These are phyloP conservation scores for Gentiana dahurica DNA, from an alignment of 257 asterid genomes.

Conservation along the genomic window DNA sequence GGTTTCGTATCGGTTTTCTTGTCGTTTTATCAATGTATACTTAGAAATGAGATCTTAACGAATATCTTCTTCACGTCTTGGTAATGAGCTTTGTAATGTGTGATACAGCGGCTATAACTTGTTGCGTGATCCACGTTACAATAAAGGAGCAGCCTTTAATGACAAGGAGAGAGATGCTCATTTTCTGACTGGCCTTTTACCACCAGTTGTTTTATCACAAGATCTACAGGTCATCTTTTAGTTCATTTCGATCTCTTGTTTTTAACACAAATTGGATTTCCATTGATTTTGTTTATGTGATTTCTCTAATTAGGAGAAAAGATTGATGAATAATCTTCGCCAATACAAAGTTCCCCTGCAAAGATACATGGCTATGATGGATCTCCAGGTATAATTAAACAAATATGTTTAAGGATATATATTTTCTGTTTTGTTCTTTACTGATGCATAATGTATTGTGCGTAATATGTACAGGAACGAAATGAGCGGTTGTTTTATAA, in stretches of 20 bases:
- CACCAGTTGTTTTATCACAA: slow-evolving; percentile 61
- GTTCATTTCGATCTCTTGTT: neutral
- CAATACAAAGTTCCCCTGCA: slow-evolving; percentile 71
- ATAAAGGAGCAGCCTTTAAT: slow-evolving; percentile 82
- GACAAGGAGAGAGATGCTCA: slow-evolving; percentile 85
- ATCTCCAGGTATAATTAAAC: slow-evolving; percentile 75
- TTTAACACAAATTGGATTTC: neutral
- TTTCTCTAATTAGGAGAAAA: slow-evolving; percentile 43
- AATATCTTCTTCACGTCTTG: neutral
- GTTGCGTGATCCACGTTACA: slow-evolving; percentile 84
- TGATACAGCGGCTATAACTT: slow-evolving; percentile 54
- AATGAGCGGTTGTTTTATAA: slow-evolving; percentile 87
- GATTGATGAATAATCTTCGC: slow-evolving; percentile 63
- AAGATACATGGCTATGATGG: slow-evolving; percentile 92
- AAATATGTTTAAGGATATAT: no score
- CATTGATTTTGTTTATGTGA: neutral
- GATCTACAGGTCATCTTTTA: slow-evolving; percentile 64
- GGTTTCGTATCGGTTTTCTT: no score
- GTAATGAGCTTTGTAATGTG: neutral
- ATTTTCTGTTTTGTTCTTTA: neutral
- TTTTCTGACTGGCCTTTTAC: slow-evolving; percentile 84
- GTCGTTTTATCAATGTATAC: no score
- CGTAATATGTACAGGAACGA: slow-evolving; percentile 47
- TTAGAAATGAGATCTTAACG: no score
- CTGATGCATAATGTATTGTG: slow-evolving; percentile 2